Percentiles rank a stretch among this genome's conserved stretches.
Evolutionary conservation across 768 basidiomycete genomes (phyloP).

Genomic region (Tricholoma terreum): DNA sequence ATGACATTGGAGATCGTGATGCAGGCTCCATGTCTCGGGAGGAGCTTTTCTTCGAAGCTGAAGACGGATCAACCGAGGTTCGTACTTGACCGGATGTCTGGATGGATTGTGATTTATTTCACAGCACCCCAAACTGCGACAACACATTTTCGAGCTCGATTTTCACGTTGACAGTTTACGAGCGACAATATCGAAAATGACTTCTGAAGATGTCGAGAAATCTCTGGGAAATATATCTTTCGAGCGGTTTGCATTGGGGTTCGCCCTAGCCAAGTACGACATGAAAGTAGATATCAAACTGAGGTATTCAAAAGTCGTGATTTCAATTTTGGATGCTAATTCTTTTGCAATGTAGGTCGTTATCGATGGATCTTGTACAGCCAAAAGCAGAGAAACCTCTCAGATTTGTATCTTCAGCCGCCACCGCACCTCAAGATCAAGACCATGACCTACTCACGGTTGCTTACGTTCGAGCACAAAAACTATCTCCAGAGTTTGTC

Average conservation of each 20-base stretch:
- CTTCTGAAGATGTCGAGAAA: conserved; percentile 58
- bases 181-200: conserved; percentile 74
- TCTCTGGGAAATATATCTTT: conserved; percentile 77
- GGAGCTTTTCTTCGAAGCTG: conserved; percentile 72
- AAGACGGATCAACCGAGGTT: conserved; percentile 58
- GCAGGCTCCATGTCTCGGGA: conserved; percentile 27
- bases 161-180: conserved; percentile 85
- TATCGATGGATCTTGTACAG: conserved; percentile 74
- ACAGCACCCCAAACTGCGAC: conserved; percentile 44
- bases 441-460: conserved; percentile 74
- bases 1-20: conserved; percentile 38
- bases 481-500: conserved; percentile 81
- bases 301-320: conserved; percentile 41
- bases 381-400: conserved; percentile 45
- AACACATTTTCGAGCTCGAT: conserved; percentile 73
- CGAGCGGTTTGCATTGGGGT: conserved; percentile 71
- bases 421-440: conserved; percentile 29
- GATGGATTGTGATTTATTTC: not conserved
- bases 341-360: conserved; percentile 44
- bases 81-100: conserved; percentile 12
- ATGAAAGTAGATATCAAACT: conserved; percentile 85
- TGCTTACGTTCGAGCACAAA: conserved; percentile 76
- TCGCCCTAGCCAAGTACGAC: conserved; percentile 77
- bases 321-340: conserved; percentile 4
- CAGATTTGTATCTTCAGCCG: conserved; percentile 63